phyloP scores from a whole-genome alignment of 768 basidiomycete genomes.

The Macrocybe gigantea region DNA sequence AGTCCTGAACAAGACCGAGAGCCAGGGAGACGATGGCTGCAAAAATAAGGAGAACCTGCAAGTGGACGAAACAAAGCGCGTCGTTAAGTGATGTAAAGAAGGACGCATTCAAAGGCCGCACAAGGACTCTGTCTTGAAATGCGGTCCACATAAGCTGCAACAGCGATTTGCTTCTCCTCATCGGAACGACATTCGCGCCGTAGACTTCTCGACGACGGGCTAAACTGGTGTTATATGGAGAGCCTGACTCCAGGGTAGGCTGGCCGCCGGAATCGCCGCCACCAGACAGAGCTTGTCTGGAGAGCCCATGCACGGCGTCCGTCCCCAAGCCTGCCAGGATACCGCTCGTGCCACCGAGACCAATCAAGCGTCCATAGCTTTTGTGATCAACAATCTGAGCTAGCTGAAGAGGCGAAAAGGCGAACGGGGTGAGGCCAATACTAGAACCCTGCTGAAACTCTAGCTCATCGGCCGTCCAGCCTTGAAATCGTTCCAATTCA shows the following conservation, averaged over 20 bases:
- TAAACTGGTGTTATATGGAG: conserved; percentile 36
- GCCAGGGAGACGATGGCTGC: conserved; percentile 92
- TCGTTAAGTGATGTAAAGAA: too few species aligned
- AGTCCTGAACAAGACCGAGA: conserved; percentile 90
- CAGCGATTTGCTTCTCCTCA: conserved; percentile 61
- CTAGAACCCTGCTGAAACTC: conserved; percentile 32
- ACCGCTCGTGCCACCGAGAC: conserved; percentile 65
- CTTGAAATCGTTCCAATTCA: too few species aligned
- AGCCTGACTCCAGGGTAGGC: conserved; percentile 7
- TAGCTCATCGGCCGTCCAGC: conserved; percentile 22
- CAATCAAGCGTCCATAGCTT: conserved; percentile 54
- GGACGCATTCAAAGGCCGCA: too few species aligned
- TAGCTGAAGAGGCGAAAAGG: conserved; percentile 65
- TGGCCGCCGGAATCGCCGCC: conserved; percentile 4
- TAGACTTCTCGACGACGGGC: conserved; percentile 64
- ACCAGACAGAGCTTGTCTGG: conserved; percentile 10
- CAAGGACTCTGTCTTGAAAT: conserved; percentile 82
- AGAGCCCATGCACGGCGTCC: conserved; percentile 43
- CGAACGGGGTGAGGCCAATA: conserved; percentile 65
- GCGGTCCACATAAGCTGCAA: conserved; percentile 81
- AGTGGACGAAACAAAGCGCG: too few species aligned
- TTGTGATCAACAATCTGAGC: conserved; percentile 92
- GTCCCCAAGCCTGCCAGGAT: conserved; percentile 75
- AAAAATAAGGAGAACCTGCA: conserved; percentile 69
- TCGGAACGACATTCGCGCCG: conserved; percentile 72